Evolutionary conservation across 257 asterid species (phyloP).

Genomic region (Solanum clarkiae): DNA sequence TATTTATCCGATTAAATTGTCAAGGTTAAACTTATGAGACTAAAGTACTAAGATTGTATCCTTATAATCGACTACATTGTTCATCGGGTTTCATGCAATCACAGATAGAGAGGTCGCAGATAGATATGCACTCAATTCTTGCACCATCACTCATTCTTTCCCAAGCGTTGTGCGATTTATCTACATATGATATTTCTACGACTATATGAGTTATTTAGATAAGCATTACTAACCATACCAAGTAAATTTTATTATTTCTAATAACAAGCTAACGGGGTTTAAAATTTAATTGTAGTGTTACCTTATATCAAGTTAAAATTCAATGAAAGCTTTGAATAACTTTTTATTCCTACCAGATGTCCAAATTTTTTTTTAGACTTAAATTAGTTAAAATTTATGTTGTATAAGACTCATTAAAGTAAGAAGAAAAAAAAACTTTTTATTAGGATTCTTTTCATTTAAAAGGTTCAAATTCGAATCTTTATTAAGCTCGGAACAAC

Average conservation of each 20-base stretch:
- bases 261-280: too few relatives aligned
- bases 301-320: not conserved
- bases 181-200: not conserved
- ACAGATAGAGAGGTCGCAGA: not conserved
- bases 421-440: not conserved
- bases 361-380: not conserved
- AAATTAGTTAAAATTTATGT: not conserved
- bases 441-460: not conserved
- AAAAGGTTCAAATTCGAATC: not conserved
- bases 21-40: not conserved
- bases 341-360: not conserved
- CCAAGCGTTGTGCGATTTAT: not conserved
- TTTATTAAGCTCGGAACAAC: not conserved
- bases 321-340: not conserved
- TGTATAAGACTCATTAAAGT: not conserved
- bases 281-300: too few relatives aligned
- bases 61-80: not conserved
- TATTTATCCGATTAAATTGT: too few relatives aligned
- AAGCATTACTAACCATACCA: too few relatives aligned
- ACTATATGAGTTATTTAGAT: not conserved
- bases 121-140: not conserved
- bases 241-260: not conserved
- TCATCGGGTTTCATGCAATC: not conserved
- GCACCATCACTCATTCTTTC: not conserved
- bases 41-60: not conserved